A percentile compares a stretch with the other conserved stretches of the same genome.
Evolutionary conservation across 192 early-diverging fungal species (phyloP).

Genomic region (Ambispora gerdemannii): DNA sequence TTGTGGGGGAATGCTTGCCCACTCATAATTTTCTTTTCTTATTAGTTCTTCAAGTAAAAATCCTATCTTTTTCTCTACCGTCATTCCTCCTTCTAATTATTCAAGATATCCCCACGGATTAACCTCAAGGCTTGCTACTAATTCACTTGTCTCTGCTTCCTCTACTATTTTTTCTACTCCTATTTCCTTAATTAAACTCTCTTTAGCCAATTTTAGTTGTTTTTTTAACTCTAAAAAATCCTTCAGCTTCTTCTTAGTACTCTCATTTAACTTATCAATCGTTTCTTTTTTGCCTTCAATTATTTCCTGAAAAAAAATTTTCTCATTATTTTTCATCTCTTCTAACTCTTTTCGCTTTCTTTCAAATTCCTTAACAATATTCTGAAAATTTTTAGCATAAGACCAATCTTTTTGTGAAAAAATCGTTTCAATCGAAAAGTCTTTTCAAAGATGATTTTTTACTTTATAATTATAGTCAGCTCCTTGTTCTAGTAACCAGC

Average conservation of each 20-base stretch:
- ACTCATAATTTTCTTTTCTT: background rate
- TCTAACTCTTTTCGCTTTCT: background rate
- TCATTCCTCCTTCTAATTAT: background rate
- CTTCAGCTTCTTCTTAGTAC: background rate
- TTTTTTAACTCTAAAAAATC: background rate
- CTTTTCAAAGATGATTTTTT: background rate
- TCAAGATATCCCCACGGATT: background rate
- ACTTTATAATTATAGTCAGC: slow-evolving; percentile 3
- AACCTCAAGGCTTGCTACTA: background rate
- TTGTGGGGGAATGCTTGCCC: no score
- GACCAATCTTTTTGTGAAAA: background rate
- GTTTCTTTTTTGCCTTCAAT: background rate
- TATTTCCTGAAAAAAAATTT: background rate
- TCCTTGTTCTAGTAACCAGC: slow-evolving; percentile 1
- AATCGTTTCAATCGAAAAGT: background rate
- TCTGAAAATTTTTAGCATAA: slow-evolving; percentile 7
- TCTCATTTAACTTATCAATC: background rate
- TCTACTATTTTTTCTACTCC: background rate
- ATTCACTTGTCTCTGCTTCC: background rate
- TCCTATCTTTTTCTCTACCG: background rate
- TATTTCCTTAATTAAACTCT: background rate
- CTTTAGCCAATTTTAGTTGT: background rate
- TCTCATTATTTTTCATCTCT: background rate
- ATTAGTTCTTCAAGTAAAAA: background rate
- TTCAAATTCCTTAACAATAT: background rate